A percentile compares a stretch with the other conserved stretches of the same genome.
phyloP scores from a whole-genome alignment of 1,284 basidiomycete species.

The Tilletia indica region DNA sequence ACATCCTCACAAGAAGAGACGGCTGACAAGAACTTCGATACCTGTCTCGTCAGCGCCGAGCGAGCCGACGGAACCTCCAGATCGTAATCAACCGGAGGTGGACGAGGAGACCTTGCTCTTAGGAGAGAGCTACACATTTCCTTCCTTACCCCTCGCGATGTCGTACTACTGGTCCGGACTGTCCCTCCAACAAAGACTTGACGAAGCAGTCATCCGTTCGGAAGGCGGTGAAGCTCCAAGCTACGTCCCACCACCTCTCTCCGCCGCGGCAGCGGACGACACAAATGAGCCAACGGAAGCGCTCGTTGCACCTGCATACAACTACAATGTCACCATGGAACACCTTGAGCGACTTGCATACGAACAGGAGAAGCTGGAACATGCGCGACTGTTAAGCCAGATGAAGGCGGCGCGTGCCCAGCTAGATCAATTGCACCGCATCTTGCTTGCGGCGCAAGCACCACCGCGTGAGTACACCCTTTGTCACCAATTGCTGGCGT shows the following conservation, averaged over 20 bases:
- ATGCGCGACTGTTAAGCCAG: conserved; percentile 35
- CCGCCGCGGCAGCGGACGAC: background rate
- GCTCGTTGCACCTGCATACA: background rate
- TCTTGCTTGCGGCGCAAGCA: background rate
- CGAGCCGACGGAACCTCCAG: background rate
- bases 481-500: too few relatives aligned
- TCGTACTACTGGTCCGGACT: conserved; percentile 16
- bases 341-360: conserved; percentile 44
- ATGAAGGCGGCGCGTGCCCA: conserved; percentile 37
- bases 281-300: background rate
- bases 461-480: background rate
- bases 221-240: background rate
- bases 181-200: background rate
- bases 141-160: conserved; percentile 7
- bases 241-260: background rate
- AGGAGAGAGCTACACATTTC: background rate
- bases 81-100: background rate
- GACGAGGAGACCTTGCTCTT: background rate
- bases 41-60: background rate
- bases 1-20: background rate
- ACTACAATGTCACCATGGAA: conserved; percentile 28
- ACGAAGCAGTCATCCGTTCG: background rate
- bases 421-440: conserved; percentile 32
- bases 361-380: conserved; percentile 38
- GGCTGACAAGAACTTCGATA: background rate